Percentiles rank a stretch among this genome's conserved stretches.
phyloP scores from a whole-genome alignment of 2,329 filamentous ascomycete genomes.

The Aureobasidium sp. region DNA sequence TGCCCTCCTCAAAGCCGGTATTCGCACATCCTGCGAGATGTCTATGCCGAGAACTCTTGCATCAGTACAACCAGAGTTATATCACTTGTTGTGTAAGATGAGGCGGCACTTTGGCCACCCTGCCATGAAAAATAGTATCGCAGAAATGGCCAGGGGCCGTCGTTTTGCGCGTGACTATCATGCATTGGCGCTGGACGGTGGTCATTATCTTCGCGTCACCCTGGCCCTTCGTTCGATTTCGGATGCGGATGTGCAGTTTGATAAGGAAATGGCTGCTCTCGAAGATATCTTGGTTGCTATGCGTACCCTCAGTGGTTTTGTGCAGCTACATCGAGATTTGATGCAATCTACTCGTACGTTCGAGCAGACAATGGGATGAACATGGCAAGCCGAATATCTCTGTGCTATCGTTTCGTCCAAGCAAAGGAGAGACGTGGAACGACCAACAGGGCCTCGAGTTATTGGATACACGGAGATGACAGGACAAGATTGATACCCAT shows the following conservation, averaged over 20 bases:
- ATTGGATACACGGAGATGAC: too few relatives aligned
- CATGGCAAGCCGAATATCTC: too few relatives aligned
- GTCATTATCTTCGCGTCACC: background rate
- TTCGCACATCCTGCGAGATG: background rate
- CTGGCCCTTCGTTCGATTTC: background rate
- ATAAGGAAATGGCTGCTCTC: background rate
- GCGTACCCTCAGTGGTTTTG: background rate
- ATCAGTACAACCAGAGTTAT: background rate
- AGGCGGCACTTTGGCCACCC: background rate
- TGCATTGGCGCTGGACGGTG: background rate
- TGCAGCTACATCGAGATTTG: too few relatives aligned
- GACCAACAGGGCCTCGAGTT: too few relatives aligned
- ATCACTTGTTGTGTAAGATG: rapidly evolving
- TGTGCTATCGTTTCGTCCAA: too few relatives aligned
- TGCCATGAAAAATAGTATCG: background rate
- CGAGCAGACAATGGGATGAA: too few relatives aligned
- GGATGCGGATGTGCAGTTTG: background rate
- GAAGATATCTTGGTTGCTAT: background rate
- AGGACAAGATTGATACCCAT: too few relatives aligned
- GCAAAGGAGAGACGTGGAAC: too few relatives aligned
- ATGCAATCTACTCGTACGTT: too few relatives aligned
- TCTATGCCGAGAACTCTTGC: too few relatives aligned
- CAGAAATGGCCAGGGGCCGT: rapidly evolving
- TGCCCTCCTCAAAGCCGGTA: background rate
- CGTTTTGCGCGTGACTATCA: background rate